Evolutionary conservation across 2,329 filamentous ascomycete species (phyloP).

Genomic region (Cryphonectria nitschkei): DNA sequence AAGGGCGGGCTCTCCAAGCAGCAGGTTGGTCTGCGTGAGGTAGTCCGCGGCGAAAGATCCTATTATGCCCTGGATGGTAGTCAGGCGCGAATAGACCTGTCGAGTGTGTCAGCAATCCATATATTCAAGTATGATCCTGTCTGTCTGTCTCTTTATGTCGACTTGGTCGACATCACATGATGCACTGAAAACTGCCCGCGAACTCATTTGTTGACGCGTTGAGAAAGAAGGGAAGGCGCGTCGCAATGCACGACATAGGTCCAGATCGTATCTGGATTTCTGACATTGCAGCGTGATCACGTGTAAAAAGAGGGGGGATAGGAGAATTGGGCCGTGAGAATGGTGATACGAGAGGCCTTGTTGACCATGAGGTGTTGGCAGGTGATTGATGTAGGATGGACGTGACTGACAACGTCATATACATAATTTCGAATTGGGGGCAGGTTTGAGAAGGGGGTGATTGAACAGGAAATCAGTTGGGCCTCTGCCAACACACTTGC

Average conservation of each 20-base stretch:
- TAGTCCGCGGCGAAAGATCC: conserved; percentile 82
- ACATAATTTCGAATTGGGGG: neutral
- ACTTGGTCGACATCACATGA: neutral
- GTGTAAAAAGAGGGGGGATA: conserved; percentile 12
- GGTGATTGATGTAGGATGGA: neutral
- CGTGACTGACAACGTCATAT: neutral
- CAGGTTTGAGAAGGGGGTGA: neutral
- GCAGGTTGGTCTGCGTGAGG: conserved; percentile 83
- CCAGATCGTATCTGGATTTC: neutral
- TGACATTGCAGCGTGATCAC: conserved; percentile 6
- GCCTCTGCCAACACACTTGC: neutral
- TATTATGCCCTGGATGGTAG: conserved; percentile 78
- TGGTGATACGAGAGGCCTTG: neutral
- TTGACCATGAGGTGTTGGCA: neutral
- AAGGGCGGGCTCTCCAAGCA: conserved; percentile 68
- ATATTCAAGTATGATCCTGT: neutral
- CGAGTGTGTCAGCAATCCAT: conserved; percentile 13
- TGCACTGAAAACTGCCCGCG: neutral
- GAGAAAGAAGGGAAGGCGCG: neutral
- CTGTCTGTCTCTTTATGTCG: neutral
- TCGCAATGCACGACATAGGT: neutral
- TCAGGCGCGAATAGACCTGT: conserved; percentile 78
- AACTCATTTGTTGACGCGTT: neutral
- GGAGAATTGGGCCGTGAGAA: neutral
- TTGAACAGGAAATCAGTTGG: neutral